phyloP scores from a whole-genome alignment of 306 rosid genomes.

The Fagus crenata region DNA sequence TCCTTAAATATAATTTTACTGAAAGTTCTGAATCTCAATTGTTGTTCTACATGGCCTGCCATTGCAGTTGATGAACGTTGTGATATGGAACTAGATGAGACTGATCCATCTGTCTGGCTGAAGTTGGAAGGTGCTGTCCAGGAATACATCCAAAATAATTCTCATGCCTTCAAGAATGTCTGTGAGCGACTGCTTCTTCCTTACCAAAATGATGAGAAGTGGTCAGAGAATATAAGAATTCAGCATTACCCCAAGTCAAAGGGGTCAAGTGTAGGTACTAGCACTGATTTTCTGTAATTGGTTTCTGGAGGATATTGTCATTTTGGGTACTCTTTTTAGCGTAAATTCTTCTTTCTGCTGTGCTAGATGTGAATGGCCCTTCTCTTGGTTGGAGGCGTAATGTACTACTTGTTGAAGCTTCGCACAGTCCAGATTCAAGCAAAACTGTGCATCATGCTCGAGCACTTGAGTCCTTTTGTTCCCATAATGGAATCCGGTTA shows the following conservation, averaged over 20 bases:
- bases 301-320: conserved; percentile 25
- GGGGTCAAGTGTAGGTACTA: conserved; percentile 60
- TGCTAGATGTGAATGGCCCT: conserved; percentile 59
- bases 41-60: conserved; percentile 32
- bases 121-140: conserved; percentile 84
- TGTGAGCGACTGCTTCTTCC: conserved; percentile 87
- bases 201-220: conserved; percentile 69
- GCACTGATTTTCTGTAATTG: conserved; percentile 20
- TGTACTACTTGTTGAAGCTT: conserved; percentile 89
- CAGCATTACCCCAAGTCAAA: conserved; percentile 45
- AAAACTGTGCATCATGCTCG: conserved; percentile 68
- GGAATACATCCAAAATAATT: conserved; percentile 70
- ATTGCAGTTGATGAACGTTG: conserved; percentile 93
- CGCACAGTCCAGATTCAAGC: conserved; percentile 81
- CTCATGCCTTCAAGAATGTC: conserved; percentile 64
- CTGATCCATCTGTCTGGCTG: conserved; percentile 92
- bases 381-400: conserved; percentile 94
- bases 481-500: conserved; percentile 65
- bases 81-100: conserved; percentile 98
- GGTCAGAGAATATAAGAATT: conserved; percentile 65
- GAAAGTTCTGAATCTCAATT: conserved; percentile 32
- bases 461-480: conserved; percentile 82
- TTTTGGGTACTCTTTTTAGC: conserved; percentile 8
- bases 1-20: conserved; percentile 23
- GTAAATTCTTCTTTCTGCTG: conserved; percentile 28